A percentile compares a stretch with the other conserved stretches of the same genome.
These are phyloP conservation scores for Candida schatavii DNA, from an alignment of 805 yeast species.

Conservation along the genomic window DNA sequence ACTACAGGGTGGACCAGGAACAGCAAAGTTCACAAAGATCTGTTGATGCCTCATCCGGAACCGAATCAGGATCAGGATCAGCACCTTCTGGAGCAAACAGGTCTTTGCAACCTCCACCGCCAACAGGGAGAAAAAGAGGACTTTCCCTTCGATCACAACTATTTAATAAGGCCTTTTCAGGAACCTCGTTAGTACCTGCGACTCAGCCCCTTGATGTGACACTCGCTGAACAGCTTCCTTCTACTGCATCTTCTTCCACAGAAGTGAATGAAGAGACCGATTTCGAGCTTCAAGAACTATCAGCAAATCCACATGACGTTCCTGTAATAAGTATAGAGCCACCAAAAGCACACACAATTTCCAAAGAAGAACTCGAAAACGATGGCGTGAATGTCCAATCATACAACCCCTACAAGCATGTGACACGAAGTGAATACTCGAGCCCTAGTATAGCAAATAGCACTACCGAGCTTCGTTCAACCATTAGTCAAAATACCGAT, in stretches of 20 bases:
- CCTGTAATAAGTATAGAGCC: conserved; percentile 3
- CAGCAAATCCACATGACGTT: not conserved
- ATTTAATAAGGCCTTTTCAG: conserved; percentile 42
- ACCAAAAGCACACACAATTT: not conserved
- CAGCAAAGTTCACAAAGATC: no score
- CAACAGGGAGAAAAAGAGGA: conserved; percentile 53
- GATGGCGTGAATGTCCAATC: not conserved
- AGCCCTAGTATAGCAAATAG: not conserved
- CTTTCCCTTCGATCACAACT: conserved; percentile 66
- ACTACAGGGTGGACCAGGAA: no score
- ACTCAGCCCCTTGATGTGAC: no score
- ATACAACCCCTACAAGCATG: not conserved
- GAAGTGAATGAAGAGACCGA: not conserved
- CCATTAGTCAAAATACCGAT: not conserved
- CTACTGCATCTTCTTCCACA: no score
- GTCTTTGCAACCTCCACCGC: conserved; percentile 10
- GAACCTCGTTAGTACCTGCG: conserved; percentile 7
- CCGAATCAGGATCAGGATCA: not conserved
- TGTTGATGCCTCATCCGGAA: no score
- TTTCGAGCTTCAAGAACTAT: not conserved
- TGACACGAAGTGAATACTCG: conserved; percentile 1
- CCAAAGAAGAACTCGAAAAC: no score
- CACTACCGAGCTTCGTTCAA: not conserved
- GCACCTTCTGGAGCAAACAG: not conserved
- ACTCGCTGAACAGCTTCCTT: no score